Percentiles rank a stretch among this genome's conserved stretches.
Conservation (phyloP, 192 early-diverging fungal genomes). For the Coemansia sp. region DNA sequence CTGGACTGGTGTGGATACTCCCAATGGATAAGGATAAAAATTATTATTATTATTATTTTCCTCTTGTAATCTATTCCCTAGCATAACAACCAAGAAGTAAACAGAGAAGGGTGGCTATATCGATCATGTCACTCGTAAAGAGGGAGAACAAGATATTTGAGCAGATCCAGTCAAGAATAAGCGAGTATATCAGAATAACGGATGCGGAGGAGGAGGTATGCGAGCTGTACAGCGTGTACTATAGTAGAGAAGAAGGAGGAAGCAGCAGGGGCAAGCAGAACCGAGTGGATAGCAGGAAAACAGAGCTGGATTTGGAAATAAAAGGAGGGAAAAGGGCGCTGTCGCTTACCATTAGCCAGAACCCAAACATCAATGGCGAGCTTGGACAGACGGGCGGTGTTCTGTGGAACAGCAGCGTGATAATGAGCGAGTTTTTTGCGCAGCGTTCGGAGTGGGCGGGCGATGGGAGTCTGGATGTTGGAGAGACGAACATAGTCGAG, state of each 20-base stretch:
- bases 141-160: constrained; percentile 13
- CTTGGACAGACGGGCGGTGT: constrained; percentile 48
- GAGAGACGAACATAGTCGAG: constrained; percentile 21
- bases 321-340: constrained; percentile 12
- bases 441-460: constrained; percentile 13
- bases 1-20: no score
- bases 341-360: constrained; percentile 34
- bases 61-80: no score
- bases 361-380: constrained; percentile 49
- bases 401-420: constrained; percentile 51
- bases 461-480: constrained; percentile 6
- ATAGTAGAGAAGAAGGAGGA: constrained; percentile 12
- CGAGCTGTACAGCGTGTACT: constrained; percentile 52
- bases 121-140: background rate
- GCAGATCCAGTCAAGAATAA: constrained; percentile 4
- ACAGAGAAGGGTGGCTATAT: no score
- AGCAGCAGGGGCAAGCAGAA: constrained; percentile 4
- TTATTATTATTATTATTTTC: no score
- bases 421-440: constrained; percentile 36
- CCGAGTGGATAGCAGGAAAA: constrained; percentile 21
- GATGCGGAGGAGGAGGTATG: constrained; percentile 46
- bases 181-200: constrained; percentile 10
- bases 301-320: constrained; percentile 40
- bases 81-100: no score
- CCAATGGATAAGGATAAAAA: no score